Percentiles rank a stretch among this genome's conserved stretches.
Conservation (phyloP, 2,329 filamentous ascomycete species). For the Capronia americana region DNA sequence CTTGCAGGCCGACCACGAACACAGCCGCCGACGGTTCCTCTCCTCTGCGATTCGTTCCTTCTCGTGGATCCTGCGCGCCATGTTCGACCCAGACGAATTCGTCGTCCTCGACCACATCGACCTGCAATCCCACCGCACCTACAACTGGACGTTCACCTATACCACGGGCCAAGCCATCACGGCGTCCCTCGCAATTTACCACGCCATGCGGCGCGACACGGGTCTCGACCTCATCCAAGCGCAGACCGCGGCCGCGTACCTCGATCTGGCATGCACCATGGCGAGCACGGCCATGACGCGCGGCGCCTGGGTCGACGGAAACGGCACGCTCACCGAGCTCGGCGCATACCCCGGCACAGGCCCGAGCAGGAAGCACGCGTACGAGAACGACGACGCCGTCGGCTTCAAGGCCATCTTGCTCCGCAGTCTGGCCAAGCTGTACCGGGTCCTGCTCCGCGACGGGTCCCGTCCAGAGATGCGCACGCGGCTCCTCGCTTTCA, state of each 20-base stretch:
- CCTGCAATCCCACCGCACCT: constrained; percentile 20
- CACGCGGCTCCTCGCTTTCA: constrained; percentile 20
- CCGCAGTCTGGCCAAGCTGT: constrained; percentile 32
- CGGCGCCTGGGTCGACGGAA: constrained; percentile 28
- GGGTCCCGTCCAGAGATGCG: constrained; percentile 17
- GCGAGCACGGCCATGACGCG: constrained; percentile 30
- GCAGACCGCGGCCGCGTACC: constrained; percentile 15
- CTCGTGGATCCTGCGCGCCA: constrained; percentile 28
- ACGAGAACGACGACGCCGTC: constrained; percentile 31
- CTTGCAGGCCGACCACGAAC: not conserved
- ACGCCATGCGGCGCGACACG: constrained; percentile 19
- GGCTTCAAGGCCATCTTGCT: constrained; percentile 36
- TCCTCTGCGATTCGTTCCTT: constrained; percentile 21
- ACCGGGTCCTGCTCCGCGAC: constrained; percentile 17
- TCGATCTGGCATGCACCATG: constrained; percentile 30
- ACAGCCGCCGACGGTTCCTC: not conserved
- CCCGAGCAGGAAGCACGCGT: constrained; percentile 11
- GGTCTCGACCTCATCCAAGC: constrained; percentile 3
- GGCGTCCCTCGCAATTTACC: constrained; percentile 29
- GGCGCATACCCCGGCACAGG: constrained; percentile 29
- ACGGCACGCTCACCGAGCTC: constrained; percentile 30
- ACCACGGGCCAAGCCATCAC: constrained; percentile 36
- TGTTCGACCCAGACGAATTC: constrained; percentile 20
- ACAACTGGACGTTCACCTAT: constrained; percentile 35
- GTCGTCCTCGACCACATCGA: constrained; percentile 33